Conservation (phyloP, 805 yeast species). For the Nakazawaea wyomingensis region DNA sequence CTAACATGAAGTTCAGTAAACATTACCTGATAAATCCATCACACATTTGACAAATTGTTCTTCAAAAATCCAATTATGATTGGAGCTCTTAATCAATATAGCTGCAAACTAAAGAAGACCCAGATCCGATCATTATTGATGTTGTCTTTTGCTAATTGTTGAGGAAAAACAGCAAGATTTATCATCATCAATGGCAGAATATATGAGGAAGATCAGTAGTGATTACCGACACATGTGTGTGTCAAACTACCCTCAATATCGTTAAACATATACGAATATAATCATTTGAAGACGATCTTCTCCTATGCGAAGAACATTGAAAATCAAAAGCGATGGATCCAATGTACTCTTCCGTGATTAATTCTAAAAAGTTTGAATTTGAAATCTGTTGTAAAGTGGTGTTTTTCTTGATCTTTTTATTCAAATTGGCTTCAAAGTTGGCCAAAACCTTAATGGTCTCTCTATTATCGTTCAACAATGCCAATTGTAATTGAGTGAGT, state of each 20-base stretch:
- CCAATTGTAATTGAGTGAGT: conserved; percentile 82
- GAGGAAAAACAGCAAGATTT: conserved; percentile 17
- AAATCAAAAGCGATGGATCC: conserved; percentile 6
- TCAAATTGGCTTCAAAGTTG: conserved; percentile 58
- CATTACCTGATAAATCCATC: conserved; percentile 36
- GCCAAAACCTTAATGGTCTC: conserved; percentile 57
- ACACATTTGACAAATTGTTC: conserved; percentile 23
- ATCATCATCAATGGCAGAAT: background rate
- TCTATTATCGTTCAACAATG: conserved; percentile 70
- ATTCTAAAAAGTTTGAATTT: conserved; percentile 32
- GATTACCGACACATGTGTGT: conserved; percentile 19
- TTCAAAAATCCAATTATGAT: conserved; percentile 16
- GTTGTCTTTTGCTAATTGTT: conserved; percentile 33
- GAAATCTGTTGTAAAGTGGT: conserved; percentile 35
- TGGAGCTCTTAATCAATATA: conserved; percentile 28
- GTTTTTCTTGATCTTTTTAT: conserved; percentile 47
- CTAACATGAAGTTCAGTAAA: conserved; percentile 45
- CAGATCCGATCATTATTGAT: conserved; percentile 70
- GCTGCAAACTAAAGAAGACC: conserved; percentile 77
- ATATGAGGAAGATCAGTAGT: conserved; percentile 1
- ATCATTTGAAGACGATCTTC: conserved; percentile 21
- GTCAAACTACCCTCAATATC: conserved; percentile 19
- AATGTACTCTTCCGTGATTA: conserved; percentile 19
- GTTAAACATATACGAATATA: conserved; percentile 19
- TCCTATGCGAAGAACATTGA: conserved; percentile 2